These are phyloP conservation scores for Fonsecaea nubica DNA, from an alignment of 2,329 filamentous ascomycete genomes.

Conservation along the genomic window DNA sequence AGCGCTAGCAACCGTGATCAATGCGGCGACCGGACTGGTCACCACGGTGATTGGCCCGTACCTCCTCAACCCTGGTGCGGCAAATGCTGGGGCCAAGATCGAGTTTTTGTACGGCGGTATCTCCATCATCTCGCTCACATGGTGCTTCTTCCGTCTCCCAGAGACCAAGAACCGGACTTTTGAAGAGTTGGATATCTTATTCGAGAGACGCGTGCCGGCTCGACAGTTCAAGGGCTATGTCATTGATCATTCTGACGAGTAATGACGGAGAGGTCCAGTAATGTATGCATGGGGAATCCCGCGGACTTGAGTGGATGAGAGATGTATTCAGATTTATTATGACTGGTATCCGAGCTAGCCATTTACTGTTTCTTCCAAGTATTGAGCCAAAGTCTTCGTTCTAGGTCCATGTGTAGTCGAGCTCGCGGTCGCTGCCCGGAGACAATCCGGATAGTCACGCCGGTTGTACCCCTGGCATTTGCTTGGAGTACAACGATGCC, in stretches of 20 bases:
- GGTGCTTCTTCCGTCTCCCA: conserved; percentile 44
- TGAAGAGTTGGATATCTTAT: conserved; percentile 34
- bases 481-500: background rate
- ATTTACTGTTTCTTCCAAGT: background rate
- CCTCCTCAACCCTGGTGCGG: conserved; percentile 45
- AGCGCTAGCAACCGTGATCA: conserved; percentile 57
- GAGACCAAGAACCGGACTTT: conserved; percentile 47
- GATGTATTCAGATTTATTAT: too few species aligned
- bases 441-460: too few species aligned
- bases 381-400: too few species aligned
- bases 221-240: conserved; percentile 21
- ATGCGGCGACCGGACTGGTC: conserved; percentile 56
- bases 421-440: too few species aligned
- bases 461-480: background rate
- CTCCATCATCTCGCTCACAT: conserved; percentile 40
- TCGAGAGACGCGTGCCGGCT: conserved; percentile 31
- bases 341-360: background rate
- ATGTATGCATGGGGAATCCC: background rate
- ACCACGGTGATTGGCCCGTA: conserved; percentile 49
- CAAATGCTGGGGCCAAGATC: conserved; percentile 49
- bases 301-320: background rate
- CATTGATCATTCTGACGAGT: background rate
- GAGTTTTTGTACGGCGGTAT: conserved; percentile 50
- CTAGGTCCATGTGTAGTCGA: too few species aligned
- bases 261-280: background rate